These are phyloP conservation scores for Viola pubescens DNA, from an alignment of 441 rosid species.

Conservation along the genomic window DNA sequence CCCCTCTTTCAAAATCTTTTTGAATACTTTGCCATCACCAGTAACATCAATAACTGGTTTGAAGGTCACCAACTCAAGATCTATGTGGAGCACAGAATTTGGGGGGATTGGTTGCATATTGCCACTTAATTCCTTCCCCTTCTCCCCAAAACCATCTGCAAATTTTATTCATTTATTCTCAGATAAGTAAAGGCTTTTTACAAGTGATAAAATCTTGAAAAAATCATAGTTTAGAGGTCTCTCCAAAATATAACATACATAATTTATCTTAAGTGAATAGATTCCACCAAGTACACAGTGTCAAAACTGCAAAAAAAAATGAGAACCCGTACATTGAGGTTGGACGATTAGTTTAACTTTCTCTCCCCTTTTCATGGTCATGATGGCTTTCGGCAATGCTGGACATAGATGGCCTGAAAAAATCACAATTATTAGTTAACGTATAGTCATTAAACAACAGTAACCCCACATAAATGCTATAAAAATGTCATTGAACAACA, in stretches of 20 bases:
- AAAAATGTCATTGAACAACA: conserved; percentile 5
- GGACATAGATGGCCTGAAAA: conserved; percentile 47
- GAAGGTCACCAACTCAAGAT: conserved; percentile 43
- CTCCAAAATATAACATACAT: neutral
- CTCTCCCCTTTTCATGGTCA: conserved; percentile 51
- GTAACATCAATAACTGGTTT: conserved; percentile 50
- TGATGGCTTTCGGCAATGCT: conserved; percentile 38
- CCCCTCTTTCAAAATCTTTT: conserved; percentile 56
- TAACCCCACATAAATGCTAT: conserved; percentile 3
- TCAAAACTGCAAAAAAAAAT: neutral
- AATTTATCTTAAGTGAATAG: neutral
- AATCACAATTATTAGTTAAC: conserved; percentile 8
- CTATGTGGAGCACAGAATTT: conserved; percentile 34
- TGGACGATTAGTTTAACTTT: conserved; percentile 42
- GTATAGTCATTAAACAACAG: neutral
- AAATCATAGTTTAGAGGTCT: neutral
- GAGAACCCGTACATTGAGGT: conserved; percentile 37
- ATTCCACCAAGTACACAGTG: neutral
- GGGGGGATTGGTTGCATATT: conserved; percentile 28
- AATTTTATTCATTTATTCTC: neutral
- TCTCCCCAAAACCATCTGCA: conserved; percentile 50
- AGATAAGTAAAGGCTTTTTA: neutral
- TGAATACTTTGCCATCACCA: conserved; percentile 47
- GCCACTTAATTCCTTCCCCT: conserved; percentile 23
- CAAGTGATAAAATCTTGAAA: neutral